Evolutionary conservation across 495 filamentous ascomycete species (phyloP).

Genomic region (Talaromyces thailandensis): DNA sequence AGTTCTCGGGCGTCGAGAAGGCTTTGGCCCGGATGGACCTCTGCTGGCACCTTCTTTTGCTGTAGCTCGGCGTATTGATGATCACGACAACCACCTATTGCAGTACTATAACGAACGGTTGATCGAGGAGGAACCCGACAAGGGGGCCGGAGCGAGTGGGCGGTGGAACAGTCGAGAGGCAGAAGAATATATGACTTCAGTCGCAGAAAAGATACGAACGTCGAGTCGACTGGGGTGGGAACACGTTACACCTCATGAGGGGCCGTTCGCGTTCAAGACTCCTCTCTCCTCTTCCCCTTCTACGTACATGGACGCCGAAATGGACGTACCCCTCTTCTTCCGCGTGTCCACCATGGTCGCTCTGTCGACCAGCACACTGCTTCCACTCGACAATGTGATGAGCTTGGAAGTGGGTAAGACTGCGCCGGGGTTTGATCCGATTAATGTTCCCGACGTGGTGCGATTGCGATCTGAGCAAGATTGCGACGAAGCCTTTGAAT

Average conservation of each 20-base stretch:
- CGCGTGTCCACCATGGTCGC: constrained; percentile 13
- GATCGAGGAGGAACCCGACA: not conserved
- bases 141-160: not conserved
- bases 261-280: not conserved
- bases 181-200: not conserved
- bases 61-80: not conserved
- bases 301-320: constrained; percentile 1
- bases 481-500: constrained; percentile 10
- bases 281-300: not conserved
- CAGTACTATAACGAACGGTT: not conserved
- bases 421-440: constrained; percentile 7
- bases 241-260: not conserved
- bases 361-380: constrained; percentile 14
- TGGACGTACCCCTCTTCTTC: constrained; percentile 6
- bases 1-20: constrained; percentile 2
- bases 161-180: not conserved
- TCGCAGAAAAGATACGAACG: not conserved
- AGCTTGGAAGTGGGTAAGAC: constrained; percentile 15
- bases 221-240: constrained; percentile 1
- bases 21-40: constrained; percentile 4
- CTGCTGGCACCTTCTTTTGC: not conserved
- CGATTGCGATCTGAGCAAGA: constrained; percentile 5
- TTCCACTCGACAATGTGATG: constrained; percentile 12
- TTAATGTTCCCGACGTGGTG: constrained; percentile 1
- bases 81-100: not conserved